Evolutionary conservation across 805 yeast genomes (phyloP), one percentile per base, ranked within the genome.

Genomic region (Pichia sporocuriosa): DNA sequence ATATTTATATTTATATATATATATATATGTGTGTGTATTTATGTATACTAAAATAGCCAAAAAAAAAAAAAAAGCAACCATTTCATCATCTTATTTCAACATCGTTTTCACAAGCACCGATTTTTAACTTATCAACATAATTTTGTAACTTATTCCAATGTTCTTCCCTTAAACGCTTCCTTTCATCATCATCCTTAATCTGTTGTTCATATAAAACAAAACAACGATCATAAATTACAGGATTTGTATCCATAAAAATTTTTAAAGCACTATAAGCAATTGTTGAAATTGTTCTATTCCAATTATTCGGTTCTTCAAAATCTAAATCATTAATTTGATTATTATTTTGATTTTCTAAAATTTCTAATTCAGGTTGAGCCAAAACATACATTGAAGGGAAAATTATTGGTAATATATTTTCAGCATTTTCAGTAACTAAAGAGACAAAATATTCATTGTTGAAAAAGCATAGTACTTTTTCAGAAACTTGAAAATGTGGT

Each of bases 401-500:
- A 28, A 93, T 77, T 35, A 93, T 88, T 23, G 98, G 97, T 53
- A 93, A 68, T 41, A 90, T 87, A 28, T 84, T 89, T 54, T 88
- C 96, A 8, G 95, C 89, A 60, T 84, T 84, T 56, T 93, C 97
- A 17, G 94, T 86, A 37, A 93, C 88, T 53, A 90, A 66, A 32
- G 88, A 83, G 49, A 89, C 75, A 61, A 93, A 89, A 65, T 86
- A 89, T 58, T 93, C 97, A 62, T 90, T 90, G 55, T 86, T 84
- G 93, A 96, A 93, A 62, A 79, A 87, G 58, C 89, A 84, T 45
- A 93, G 73, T 2, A 93, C 96, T 53, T 94, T 87, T 65, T 93
- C 98, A 44, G 94, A 84, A 21, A 93, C 96, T 70, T 93, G 98
- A 70, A 93, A 94, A 67, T 93, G 97, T 22, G 96, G 86, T 2